phyloP scores from a whole-genome alignment of 2,329 filamentous ascomycete species.

The Rutstroemia sp. region DNA sequence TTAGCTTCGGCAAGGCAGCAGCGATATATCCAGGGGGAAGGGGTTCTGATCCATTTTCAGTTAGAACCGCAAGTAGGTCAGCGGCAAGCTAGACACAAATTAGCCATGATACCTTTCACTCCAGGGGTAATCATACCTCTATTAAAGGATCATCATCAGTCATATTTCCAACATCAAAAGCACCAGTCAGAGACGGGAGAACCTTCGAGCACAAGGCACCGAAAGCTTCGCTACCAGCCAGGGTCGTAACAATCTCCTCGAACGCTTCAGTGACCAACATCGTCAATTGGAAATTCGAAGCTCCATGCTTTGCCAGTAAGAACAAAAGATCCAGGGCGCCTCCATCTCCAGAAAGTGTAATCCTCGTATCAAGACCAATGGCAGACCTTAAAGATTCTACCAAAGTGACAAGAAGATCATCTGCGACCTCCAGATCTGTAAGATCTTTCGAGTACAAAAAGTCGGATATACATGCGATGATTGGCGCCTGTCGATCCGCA shows the following conservation, averaged over 20 bases:
- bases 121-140: conserved; percentile 43
- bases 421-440: conserved; percentile 75
- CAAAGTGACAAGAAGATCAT: conserved; percentile 85
- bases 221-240: conserved; percentile 65
- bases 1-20: conserved; percentile 80
- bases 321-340: conserved; percentile 80
- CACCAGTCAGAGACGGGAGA: conserved; percentile 77
- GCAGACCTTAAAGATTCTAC: conserved; percentile 79
- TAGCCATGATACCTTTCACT: conserved; percentile 14
- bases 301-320: conserved; percentile 78
- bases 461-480: conserved; percentile 54
- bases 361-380: conserved; percentile 69
- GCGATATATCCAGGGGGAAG: conserved; percentile 81
- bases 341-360: conserved; percentile 64
- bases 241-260: conserved; percentile 70
- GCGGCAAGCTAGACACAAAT: conserved; percentile 55
- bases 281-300: conserved; percentile 83
- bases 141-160: conserved; percentile 80
- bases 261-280: conserved; percentile 86
- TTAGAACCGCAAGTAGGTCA: conserved; percentile 73
- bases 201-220: conserved; percentile 76
- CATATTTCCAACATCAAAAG: conserved; percentile 80
- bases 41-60: conserved; percentile 76
- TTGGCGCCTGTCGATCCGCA: conserved; percentile 49
- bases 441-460: conserved; percentile 78